Conservation (phyloP, 1,284 basidiomycete genomes). For the Cutaneotrichosporon cavernicola region DNA sequence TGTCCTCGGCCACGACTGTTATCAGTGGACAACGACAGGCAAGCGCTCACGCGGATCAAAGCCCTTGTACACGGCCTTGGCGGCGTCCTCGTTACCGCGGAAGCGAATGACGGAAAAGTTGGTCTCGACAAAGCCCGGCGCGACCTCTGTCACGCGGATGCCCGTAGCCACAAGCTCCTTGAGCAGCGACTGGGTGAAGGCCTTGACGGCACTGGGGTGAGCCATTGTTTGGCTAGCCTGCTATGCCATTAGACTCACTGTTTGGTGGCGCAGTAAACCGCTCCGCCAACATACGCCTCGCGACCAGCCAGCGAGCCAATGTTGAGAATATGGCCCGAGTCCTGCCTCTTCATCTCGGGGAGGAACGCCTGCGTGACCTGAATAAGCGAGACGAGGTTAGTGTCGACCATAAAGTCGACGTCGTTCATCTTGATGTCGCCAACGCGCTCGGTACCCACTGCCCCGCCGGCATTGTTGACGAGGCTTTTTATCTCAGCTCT, state of each 20-base stretch:
- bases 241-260: conserved; percentile 16
- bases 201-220: conserved; percentile 65
- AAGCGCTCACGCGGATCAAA: conserved; percentile 66
- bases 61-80: conserved; percentile 81
- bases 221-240: background rate
- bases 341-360: conserved; percentile 78
- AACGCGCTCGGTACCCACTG: conserved; percentile 30
- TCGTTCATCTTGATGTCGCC: conserved; percentile 30
- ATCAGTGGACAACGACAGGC: conserved; percentile 6
- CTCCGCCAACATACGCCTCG: conserved; percentile 83
- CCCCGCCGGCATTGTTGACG: conserved; percentile 30
- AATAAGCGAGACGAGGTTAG: conserved; percentile 59
- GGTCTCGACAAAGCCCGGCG: conserved; percentile 62
- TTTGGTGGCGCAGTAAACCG: conserved; percentile 52
- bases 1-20: conserved; percentile 71
- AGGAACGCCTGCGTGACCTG: conserved; percentile 19
- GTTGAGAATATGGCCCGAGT: conserved; percentile 88
- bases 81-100: conserved; percentile 72
- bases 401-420: conserved; percentile 69
- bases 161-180: conserved; percentile 80
- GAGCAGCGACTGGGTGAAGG: conserved; percentile 77
- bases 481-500: conserved; percentile 17
- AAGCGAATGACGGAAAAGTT: conserved; percentile 76
- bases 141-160: conserved; percentile 83
- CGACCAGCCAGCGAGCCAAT: conserved; percentile 84